Conservation (phyloP, 805 yeast species). For the Candida nonsorbophila region DNA sequence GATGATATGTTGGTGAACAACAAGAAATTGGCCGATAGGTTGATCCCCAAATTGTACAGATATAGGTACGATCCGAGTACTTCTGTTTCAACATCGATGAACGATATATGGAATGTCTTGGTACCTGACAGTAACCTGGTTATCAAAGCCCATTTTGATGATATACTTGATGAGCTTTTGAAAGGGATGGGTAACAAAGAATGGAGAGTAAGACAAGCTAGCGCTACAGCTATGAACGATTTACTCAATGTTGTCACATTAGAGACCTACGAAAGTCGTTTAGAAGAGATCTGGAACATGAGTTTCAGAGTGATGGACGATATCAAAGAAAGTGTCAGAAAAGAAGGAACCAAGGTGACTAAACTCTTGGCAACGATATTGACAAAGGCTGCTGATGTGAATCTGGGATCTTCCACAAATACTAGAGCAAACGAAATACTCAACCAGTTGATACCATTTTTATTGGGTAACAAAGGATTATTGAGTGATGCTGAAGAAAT, state of each 20-base stretch:
- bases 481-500: slow-evolving; percentile 85
- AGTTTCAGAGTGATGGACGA: slow-evolving; percentile 89
- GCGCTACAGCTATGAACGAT: slow-evolving; percentile 66
- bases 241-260: slow-evolving; percentile 58
- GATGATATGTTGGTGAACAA: slow-evolving; percentile 56
- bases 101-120: slow-evolving; percentile 77
- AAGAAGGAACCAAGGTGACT: slow-evolving; percentile 69
- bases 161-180: slow-evolving; percentile 61
- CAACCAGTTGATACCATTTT: slow-evolving; percentile 64
- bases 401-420: slow-evolving; percentile 30
- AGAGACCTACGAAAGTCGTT: slow-evolving; percentile 42
- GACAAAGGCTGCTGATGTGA: slow-evolving; percentile 49
- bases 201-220: slow-evolving; percentile 92
- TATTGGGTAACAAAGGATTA: slow-evolving; percentile 74
- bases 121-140: slow-evolving; percentile 54
- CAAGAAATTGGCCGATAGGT: slow-evolving; percentile 45
- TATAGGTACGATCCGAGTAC: slow-evolving; percentile 81
- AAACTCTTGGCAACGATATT: slow-evolving; percentile 59
- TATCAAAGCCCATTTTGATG: slow-evolving; percentile 47
- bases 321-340: slow-evolving; percentile 87
- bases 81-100: slow-evolving; percentile 76
- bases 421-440: slow-evolving; percentile 47
- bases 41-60: slow-evolving; percentile 79
- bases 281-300: slow-evolving; percentile 80
- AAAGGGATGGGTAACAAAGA: slow-evolving; percentile 72